phyloP scores from a whole-genome alignment of 805 yeast genomes.

The Lipomyces kockii region DNA sequence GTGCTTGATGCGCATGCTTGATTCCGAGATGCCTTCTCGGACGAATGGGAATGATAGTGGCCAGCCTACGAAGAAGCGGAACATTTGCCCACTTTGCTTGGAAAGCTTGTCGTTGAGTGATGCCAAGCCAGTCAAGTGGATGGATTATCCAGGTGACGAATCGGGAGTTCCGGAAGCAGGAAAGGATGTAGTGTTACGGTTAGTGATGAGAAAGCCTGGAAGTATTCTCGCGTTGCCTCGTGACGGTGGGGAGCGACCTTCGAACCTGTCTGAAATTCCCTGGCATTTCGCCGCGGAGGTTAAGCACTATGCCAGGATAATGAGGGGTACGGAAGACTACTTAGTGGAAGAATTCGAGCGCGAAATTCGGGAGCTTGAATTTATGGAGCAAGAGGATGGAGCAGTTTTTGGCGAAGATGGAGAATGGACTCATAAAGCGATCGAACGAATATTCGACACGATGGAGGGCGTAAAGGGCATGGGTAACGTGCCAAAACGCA shows the following conservation, averaged over 20 bases:
- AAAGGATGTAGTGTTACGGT: slow-evolving; percentile 60
- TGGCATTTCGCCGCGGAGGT: slow-evolving; percentile 52
- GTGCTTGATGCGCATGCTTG: slow-evolving; percentile 75
- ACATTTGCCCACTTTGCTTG: slow-evolving; percentile 83
- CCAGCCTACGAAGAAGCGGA: slow-evolving; percentile 48
- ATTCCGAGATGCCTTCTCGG: slow-evolving; percentile 51
- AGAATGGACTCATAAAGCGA: slow-evolving; percentile 58
- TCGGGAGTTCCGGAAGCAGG: slow-evolving; percentile 64
- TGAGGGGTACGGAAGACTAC: slow-evolving; percentile 66
- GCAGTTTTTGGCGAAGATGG: slow-evolving; percentile 65
- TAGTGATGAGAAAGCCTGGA: slow-evolving; percentile 63
- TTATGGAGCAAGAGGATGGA: slow-evolving; percentile 61
- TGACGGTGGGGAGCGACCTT: slow-evolving; percentile 42
- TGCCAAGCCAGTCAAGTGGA: slow-evolving; percentile 66
- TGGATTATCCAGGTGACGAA: slow-evolving; percentile 53
- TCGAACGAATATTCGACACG: slow-evolving; percentile 56
- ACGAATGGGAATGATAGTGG: slow-evolving; percentile 25
- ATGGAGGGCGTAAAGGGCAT: slow-evolving; percentile 48
- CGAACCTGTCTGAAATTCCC: slow-evolving; percentile 56
- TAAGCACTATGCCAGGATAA: slow-evolving; percentile 64
- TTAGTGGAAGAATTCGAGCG: slow-evolving; percentile 57
- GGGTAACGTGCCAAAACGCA: slow-evolving; percentile 37
- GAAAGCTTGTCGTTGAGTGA: slow-evolving; percentile 59
- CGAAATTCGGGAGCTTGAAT: slow-evolving; percentile 61
- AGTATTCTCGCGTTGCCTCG: slow-evolving; percentile 57